Conservation (phyloP, 148 eudicot species). For the Chenopodium album region DNA sequence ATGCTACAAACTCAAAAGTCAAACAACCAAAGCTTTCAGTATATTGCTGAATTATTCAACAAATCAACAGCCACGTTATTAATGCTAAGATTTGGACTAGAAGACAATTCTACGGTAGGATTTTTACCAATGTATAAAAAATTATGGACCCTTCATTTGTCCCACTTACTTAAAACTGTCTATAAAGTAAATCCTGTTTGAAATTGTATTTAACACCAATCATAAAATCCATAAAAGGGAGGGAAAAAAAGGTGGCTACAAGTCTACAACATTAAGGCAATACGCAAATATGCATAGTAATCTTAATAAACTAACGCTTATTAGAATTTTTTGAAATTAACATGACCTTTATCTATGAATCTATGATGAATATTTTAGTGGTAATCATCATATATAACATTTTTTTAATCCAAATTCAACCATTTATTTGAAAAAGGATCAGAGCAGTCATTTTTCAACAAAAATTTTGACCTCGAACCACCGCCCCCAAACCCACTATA, state of each 20-base stretch:
- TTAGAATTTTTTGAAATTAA: no score
- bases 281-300: no score
- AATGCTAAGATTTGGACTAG: background rate
- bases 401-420: no score
- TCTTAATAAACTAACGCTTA: no score
- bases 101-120: background rate
- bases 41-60: background rate
- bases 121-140: background rate
- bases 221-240: background rate
- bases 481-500: no score
- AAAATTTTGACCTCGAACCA: no score
- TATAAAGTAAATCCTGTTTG: background rate
- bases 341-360: no score
- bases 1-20: background rate
- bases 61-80: background rate
- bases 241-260: background rate
- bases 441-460: no score
- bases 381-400: no score
- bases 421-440: no score
- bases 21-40: background rate
- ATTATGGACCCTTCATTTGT: background rate
- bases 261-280: background rate
- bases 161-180: background rate
- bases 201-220: background rate
- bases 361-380: no score